Evolutionary conservation across 345 rosid species (phyloP).

Genomic region (Rhizophora apiculata): DNA sequence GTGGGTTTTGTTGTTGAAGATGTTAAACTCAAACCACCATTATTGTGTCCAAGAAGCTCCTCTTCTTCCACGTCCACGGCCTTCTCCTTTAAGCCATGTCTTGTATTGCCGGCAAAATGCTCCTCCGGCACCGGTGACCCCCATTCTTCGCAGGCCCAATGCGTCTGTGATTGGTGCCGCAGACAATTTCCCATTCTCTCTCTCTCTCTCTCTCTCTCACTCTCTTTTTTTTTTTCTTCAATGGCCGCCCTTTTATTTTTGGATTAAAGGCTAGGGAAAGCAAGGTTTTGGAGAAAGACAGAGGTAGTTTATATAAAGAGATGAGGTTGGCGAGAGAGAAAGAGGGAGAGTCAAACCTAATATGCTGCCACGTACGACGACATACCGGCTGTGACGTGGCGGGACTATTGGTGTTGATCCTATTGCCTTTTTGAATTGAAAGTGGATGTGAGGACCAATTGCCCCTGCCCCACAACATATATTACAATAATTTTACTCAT

Average conservation of each 20-base stretch:
- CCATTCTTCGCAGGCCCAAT: conserved; percentile 62
- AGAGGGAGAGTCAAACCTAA: conserved; percentile 36
- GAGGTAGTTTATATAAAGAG: conserved; percentile 2
- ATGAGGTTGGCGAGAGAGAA: not conserved
- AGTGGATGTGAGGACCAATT: conserved; percentile 4
- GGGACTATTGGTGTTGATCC: conserved; percentile 27
- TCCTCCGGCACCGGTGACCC: conserved; percentile 8
- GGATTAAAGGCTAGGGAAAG: not conserved
- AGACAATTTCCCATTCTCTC: conserved; percentile 54
- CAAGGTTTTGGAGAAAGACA: conserved; percentile 14
- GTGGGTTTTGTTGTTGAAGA: not conserved
- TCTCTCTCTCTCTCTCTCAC: not conserved
- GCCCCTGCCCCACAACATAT: not conserved
- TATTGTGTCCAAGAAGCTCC: conserved; percentile 8
- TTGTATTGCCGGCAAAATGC: not conserved
- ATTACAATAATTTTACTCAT: not conserved
- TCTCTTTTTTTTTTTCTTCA: not conserved
- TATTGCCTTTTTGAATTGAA: not conserved
- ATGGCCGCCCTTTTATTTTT: not conserved
- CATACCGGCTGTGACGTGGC: conserved; percentile 41
- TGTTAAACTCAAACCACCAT: not conserved
- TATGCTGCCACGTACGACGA: conserved; percentile 34
- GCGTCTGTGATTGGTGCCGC: conserved; percentile 32
- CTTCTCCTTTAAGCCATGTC: not conserved
- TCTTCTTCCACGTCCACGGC: conserved; percentile 7